Evolutionary conservation across 257 asterid species (phyloP).

Genomic region (Jacaranda copaia): DNA sequence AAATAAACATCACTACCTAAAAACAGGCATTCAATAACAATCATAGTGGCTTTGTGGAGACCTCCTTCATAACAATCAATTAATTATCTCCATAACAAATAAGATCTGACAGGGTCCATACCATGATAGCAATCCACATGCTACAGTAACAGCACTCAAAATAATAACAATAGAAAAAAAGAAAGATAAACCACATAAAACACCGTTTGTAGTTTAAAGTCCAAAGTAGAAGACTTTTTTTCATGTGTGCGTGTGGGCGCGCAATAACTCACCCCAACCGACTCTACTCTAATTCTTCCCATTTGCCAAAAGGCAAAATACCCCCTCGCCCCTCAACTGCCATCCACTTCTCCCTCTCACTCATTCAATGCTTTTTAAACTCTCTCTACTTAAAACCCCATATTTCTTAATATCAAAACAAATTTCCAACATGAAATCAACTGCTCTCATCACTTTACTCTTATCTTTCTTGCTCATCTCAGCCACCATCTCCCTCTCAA

Average conservation of each 20-base stretch:
- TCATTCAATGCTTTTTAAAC: constrained; percentile 39
- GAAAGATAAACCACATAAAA: no score
- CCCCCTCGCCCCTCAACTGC: constrained; percentile 48
- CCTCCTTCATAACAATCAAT: no score
- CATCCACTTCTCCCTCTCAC: constrained; percentile 47
- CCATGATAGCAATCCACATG: no score
- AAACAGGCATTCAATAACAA: no score
- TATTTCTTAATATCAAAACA: background rate
- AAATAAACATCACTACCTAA: no score
- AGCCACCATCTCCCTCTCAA: constrained; percentile 43
- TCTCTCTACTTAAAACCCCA: constrained; percentile 32
- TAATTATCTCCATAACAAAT: no score
- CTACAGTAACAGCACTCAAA: no score
- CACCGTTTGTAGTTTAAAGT: background rate
- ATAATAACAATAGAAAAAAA: no score
- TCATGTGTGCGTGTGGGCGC: constrained; percentile 3
- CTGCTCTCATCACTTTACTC: constrained; percentile 26
- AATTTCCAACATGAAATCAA: constrained; percentile 46
- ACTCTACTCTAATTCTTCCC: background rate
- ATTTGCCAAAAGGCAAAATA: background rate
- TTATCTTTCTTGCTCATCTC: constrained; percentile 42
- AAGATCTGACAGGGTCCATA: no score
- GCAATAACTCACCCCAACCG: constrained; percentile 51
- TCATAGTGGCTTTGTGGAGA: no score
- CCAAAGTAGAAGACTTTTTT: constrained; percentile 34